phyloP scores from a whole-genome alignment of 495 filamentous ascomycete species.

The Pseudomonodictys pantanalensis region DNA sequence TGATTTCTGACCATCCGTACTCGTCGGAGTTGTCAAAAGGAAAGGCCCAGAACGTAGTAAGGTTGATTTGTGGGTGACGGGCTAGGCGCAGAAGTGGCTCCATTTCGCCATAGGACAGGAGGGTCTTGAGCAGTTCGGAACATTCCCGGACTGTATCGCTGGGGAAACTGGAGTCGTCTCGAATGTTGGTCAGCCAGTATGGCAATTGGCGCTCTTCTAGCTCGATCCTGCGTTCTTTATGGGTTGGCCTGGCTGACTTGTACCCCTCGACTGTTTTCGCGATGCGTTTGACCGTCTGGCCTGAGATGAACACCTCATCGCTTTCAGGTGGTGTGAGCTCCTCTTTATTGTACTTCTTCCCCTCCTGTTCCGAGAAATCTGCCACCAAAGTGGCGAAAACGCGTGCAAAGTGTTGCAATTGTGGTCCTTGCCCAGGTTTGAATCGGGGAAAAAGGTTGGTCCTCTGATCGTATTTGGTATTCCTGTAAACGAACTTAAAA shows the following conservation, averaged over 20 bases:
- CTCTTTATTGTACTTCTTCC: slow-evolving; percentile 6
- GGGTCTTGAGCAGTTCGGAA: background rate
- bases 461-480: background rate
- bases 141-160: background rate
- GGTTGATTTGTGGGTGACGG: background rate
- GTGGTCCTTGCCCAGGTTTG: slow-evolving; percentile 7
- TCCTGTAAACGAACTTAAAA: slow-evolving; percentile 14
- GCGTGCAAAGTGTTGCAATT: slow-evolving; percentile 10
- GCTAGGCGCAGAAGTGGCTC: slow-evolving; percentile 10
- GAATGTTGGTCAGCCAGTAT: background rate
- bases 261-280: background rate
- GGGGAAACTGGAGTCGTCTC: background rate
- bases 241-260: background rate
- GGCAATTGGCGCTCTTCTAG: background rate
- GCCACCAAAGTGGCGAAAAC: background rate
- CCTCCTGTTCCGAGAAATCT: slow-evolving; percentile 6
- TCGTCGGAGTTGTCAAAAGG: background rate
- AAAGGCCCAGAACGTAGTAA: background rate
- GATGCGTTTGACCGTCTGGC: background rate
- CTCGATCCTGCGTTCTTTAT: background rate
- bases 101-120: slow-evolving; percentile 9
- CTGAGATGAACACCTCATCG: slow-evolving; percentile 13
- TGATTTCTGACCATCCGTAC: slow-evolving; percentile 1
- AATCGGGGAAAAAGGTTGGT: slow-evolving; percentile 11
- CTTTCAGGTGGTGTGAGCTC: background rate